A percentile compares a stretch with the other conserved stretches of the same genome.
Conservation (phyloP, 371 early-diverging fungal species). For the Mucor irregularis region DNA sequence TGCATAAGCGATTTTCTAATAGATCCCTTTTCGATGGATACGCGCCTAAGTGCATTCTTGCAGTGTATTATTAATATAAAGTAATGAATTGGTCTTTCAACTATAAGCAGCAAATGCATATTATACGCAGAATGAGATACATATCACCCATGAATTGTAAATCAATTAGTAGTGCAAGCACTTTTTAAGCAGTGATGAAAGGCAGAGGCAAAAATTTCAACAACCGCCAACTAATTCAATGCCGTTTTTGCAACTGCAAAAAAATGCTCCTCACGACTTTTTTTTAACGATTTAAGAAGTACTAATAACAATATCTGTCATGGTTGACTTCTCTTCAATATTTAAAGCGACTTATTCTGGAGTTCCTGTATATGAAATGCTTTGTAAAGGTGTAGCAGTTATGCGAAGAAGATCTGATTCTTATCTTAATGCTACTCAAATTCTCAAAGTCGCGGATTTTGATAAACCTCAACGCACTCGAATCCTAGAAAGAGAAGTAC, state of each 20-base stretch:
- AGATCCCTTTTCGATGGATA: too few relatives aligned
- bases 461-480: conserved; percentile 88
- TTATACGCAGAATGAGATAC: too few relatives aligned
- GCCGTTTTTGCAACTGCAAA: background rate
- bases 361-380: conserved; percentile 86
- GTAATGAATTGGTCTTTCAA: too few relatives aligned
- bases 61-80: too few relatives aligned
- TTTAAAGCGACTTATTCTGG: conserved; percentile 83
- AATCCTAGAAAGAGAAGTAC: conserved; percentile 85
- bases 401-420: conserved; percentile 86
- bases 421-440: conserved; percentile 91
- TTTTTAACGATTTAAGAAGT: background rate
- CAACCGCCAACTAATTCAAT: background rate
- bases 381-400: conserved; percentile 80
- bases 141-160: too few relatives aligned
- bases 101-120: too few relatives aligned
- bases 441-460: conserved; percentile 89
- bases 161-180: too few relatives aligned
- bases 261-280: background rate
- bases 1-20: too few relatives aligned
- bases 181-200: too few relatives aligned
- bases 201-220: too few relatives aligned
- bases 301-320: background rate
- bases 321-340: conserved; percentile 19
- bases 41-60: too few relatives aligned